phyloP scores from a whole-genome alignment of 768 basidiomycete genomes.

The Agaricus subrufescens region DNA sequence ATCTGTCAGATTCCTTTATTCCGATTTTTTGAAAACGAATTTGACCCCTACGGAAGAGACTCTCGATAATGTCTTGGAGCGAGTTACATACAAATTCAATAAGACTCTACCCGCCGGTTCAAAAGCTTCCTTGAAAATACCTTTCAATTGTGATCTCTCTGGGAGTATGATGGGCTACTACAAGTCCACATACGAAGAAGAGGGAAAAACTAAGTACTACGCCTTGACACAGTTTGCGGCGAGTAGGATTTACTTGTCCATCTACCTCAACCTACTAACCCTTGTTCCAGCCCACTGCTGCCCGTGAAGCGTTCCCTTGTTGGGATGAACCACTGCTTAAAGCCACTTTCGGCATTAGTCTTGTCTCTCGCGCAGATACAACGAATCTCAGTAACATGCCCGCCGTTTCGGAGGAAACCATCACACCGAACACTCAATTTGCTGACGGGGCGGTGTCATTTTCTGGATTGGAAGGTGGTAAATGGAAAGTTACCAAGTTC shows the following conservation, averaged over 20 bases:
- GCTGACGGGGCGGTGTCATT: slow-evolving; percentile 14
- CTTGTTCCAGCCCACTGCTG: slow-evolving; percentile 67
- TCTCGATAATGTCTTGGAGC: slow-evolving; percentile 60
- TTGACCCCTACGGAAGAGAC: slow-evolving; percentile 40
- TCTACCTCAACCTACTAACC: background rate
- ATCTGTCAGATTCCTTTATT: slow-evolving; percentile 38
- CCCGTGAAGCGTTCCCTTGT: slow-evolving; percentile 78
- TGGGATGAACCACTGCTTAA: slow-evolving; percentile 95
- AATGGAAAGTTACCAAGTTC: slow-evolving; percentile 85
- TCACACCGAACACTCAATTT: slow-evolving; percentile 32
- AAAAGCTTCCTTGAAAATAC: slow-evolving; percentile 64
- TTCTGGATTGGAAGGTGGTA: slow-evolving; percentile 17
- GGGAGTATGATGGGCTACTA: slow-evolving; percentile 84
- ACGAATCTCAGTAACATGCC: slow-evolving; percentile 89
- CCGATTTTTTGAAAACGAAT: slow-evolving; percentile 46
- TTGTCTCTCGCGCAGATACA: slow-evolving; percentile 75
- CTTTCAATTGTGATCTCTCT: slow-evolving; percentile 65
- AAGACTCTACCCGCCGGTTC: slow-evolving; percentile 58
- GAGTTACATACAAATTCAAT: slow-evolving; percentile 57
- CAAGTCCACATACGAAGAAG: slow-evolving; percentile 56
- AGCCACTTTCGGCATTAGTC: slow-evolving; percentile 70
- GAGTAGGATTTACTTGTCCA: background rate
- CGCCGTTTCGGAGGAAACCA: slow-evolving; percentile 51
- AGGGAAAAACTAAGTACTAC: slow-evolving; percentile 62
- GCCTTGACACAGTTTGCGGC: slow-evolving; percentile 90